phyloP scores from a whole-genome alignment of 176 grass and related monocot genomes.

The Tillandsia leiboldiana region DNA sequence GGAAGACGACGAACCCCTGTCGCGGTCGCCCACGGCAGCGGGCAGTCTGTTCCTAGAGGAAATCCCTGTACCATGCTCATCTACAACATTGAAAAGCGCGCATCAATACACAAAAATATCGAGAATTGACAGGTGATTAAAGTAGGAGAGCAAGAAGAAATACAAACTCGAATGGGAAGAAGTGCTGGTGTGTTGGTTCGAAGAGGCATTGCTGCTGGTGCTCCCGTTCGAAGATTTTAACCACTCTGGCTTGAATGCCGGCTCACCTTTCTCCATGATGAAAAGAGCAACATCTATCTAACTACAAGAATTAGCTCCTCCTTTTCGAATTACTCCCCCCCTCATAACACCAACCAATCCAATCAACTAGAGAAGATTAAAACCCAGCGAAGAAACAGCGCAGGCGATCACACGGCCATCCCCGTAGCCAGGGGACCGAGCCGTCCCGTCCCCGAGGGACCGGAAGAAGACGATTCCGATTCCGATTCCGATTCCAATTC shows the following conservation, averaged over 20 bases:
- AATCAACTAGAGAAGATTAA: neutral
- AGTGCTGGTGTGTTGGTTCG: constrained; percentile 15
- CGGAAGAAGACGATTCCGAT: too few species aligned
- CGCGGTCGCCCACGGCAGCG: constrained; percentile 7
- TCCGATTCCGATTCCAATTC: neutral
- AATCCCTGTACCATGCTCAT: constrained; percentile 30
- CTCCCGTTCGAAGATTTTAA: constrained; percentile 22
- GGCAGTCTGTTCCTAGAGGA: constrained; percentile 27
- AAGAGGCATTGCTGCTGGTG: constrained; percentile 11
- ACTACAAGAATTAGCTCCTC: neutral
- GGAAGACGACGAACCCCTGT: constrained; percentile 13
- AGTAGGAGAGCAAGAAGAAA: neutral
- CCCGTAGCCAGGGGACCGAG: neutral
- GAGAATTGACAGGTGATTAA: neutral
- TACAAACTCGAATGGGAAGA: constrained; percentile 19
- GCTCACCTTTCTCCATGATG: constrained; percentile 31
- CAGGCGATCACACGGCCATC: neutral
- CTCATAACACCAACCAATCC: neutral
- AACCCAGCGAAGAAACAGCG: neutral
- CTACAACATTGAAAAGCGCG: constrained; percentile 16
- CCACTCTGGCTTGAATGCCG: constrained; percentile 41
- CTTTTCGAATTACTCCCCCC: neutral
- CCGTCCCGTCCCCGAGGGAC: neutral
- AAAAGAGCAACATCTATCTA: constrained; percentile 27
- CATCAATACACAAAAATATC: neutral